Evolutionary conservation across 2,329 filamentous ascomycete genomes (phyloP), one percentile per base, ranked within the genome.

Genomic region (Claviceps maximensis): DNA sequence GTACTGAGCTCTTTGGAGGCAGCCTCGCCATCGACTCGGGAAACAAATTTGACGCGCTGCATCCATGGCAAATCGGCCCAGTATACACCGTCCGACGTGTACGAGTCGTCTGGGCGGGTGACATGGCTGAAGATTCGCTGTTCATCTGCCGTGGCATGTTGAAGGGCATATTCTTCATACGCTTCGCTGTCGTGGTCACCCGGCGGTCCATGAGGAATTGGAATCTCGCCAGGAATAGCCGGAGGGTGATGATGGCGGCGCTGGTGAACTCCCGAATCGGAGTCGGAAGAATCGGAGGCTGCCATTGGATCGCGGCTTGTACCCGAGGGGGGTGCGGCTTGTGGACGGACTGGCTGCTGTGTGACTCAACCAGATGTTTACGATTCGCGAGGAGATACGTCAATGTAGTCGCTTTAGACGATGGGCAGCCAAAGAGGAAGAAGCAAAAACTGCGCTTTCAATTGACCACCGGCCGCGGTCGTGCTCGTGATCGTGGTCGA

Each of bases 21-120:
- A 68, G 95, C 90, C 46, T 74, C 71, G 55, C 74, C 74, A 68
- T 96, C 85, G 66, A 89, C 82, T 54, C 80, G 77, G 66, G 72
- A 75, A 64, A 95, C 84, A 65, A 97, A 97, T 57, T 75, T 74
- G 63, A 87, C 66, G 57, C 87, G 83, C 72, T 91, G 71, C 55
- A 68, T 61, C 50, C 89, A 64, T 21, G 84, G 82, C 61, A 97
- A 74, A 65, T 96, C 91, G 36, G 90, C 91, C 90, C 90, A 97
- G 78, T 97, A 97, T 59, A 81, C 78, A 56, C 91, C 91, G 21
- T 90, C 80, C 53, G 78, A 70, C 53, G 86, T 87, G 71, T 91
- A 96, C 58, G 83, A 86, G 71, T 97, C 91, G 64, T 94, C 87
- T 2, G 91, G 91, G 53, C 87, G 86, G 53, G 94, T 86, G 54